Percentiles rank a stretch among this genome's conserved stretches.
Conservation (phyloP, 345 rosid genomes). For the Nasturtium officinale region DNA sequence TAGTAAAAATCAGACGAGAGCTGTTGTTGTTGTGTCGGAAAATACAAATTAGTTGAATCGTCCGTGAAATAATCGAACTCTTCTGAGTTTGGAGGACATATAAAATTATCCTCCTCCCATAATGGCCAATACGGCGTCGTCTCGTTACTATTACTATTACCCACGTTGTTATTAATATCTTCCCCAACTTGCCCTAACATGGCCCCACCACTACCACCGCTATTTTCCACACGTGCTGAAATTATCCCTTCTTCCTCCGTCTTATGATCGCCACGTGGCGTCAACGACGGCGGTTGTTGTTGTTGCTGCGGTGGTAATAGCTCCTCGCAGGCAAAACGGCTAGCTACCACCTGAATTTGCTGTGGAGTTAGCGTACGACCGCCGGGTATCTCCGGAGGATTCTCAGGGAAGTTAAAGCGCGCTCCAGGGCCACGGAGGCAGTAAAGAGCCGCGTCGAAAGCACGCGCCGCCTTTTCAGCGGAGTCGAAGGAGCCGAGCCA, state of each 20-base stretch:
- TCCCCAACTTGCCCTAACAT: constrained; percentile 39
- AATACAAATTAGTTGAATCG: constrained; percentile 22
- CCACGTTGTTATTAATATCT: not conserved
- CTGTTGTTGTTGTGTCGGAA: constrained; percentile 29
- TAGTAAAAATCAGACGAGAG: constrained; percentile 44
- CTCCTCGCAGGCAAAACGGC: constrained; percentile 53
- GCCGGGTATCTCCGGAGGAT: constrained; percentile 55
- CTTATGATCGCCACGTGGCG: constrained; percentile 22
- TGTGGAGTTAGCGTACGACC: constrained; percentile 50
- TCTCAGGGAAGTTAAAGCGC: constrained; percentile 66
- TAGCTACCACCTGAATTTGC: constrained; percentile 65
- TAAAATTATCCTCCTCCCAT: constrained; percentile 40
- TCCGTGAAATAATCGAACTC: constrained; percentile 34
- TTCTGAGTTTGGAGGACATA: constrained; percentile 13
- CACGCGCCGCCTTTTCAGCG: constrained; percentile 87
- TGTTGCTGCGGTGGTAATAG: not conserved
- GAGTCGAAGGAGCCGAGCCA: constrained; percentile 86
- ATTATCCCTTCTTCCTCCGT: constrained; percentile 7
- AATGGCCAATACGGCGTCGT: constrained; percentile 37
- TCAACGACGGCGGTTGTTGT: not conserved
- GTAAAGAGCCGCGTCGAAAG: constrained; percentile 82
- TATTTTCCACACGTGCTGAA: constrained; percentile 34
- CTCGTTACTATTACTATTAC: not conserved
- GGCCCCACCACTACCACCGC: constrained; percentile 41
- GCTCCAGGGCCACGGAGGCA: constrained; percentile 71